Base-by-base conservation (phyloP, 345 rosid species). In the Laguncularia racemosa region DNA sequence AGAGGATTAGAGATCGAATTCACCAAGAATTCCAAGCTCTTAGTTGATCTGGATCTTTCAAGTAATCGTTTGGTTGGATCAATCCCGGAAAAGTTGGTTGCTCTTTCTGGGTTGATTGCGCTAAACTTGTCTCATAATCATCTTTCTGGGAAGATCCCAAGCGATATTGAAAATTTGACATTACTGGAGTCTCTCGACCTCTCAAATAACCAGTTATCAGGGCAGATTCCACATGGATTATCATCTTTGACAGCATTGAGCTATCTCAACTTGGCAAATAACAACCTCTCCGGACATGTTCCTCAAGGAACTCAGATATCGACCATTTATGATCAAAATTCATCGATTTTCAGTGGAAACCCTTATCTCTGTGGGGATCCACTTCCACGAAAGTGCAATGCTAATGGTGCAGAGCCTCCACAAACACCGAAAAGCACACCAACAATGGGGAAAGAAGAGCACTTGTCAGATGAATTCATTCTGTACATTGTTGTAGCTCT, bases 201-300 rank as follows among this genome's bases (percentile, higher is more conserved):
- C 12, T 13, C 38, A 0, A 0, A 19, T 20, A 56, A 56, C 15
- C 18, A 20, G 13, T 56, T 56, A n/a, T 28, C 38, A 3, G 49
- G 50, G 6, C 10, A 23, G 13, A 44, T 56, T 56, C 50, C 38
- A 20, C 47, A 52, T 2, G 62, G 58, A 60, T 10, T 73, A 48
- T 28, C 59, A 15, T 43, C 23, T 10, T 9, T 61, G 16, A 46
- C 70, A 7, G 18, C 18, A 4, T 9, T 69, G 59, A 26, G 18
- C 11, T 43, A 69, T 50, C 43, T 74, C 56, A 69, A 74, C 63
- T 43, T 74, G 60, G 66, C 78, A 9, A n/a, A 66, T 43, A 74
- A 74, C 66, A 55, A 69, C 18, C 18, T 71, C 7, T 60, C 73
- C 14, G 80, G 71, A 52, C 33, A 18, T 49, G 38, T 33, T 64